Percentiles rank a stretch among this genome's conserved stretches.
These are phyloP conservation scores for Vinca minor DNA, from an alignment of 257 asterid genomes.

Conservation along the genomic window DNA sequence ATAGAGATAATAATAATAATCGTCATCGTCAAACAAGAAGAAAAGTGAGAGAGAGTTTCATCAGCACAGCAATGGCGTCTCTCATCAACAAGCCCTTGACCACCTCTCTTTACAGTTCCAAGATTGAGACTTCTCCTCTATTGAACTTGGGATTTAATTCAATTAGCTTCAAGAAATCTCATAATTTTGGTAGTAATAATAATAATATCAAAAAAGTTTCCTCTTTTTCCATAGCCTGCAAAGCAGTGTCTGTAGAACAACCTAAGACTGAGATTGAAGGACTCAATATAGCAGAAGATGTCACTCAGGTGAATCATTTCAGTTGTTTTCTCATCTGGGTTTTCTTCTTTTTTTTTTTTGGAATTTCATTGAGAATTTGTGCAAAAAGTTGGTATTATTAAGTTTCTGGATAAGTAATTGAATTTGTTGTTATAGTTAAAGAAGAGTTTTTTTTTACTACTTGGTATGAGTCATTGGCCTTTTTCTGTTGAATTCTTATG, in stretches of 20 bases:
- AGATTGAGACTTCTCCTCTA: constrained; percentile 22
- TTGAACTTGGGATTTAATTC: constrained; percentile 17
- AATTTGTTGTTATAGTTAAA: too few species aligned
- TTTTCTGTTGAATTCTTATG: too few species aligned
- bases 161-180: constrained; percentile 10
- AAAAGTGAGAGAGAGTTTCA: not conserved
- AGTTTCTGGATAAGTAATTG: too few species aligned
- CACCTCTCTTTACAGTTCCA: constrained; percentile 20
- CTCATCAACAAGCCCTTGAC: constrained; percentile 49
- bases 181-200: too few species aligned
- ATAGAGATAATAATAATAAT: too few species aligned
- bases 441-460: too few species aligned
- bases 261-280: constrained; percentile 65
- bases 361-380: not conserved
- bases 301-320: constrained; percentile 60
- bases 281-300: constrained; percentile 92
- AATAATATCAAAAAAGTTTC: constrained; percentile 17
- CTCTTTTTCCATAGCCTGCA: constrained; percentile 30
- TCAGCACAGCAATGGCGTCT: constrained; percentile 9
- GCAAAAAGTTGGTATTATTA: not conserved
- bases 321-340: not conserved
- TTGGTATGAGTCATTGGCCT: too few species aligned
- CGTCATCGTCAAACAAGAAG: not conserved
- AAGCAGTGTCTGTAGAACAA: constrained; percentile 54
- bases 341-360: not conserved